Base-by-base conservation (phyloP, 1,139 yeast genomes). In the Kodamaea alishanica region DNA sequence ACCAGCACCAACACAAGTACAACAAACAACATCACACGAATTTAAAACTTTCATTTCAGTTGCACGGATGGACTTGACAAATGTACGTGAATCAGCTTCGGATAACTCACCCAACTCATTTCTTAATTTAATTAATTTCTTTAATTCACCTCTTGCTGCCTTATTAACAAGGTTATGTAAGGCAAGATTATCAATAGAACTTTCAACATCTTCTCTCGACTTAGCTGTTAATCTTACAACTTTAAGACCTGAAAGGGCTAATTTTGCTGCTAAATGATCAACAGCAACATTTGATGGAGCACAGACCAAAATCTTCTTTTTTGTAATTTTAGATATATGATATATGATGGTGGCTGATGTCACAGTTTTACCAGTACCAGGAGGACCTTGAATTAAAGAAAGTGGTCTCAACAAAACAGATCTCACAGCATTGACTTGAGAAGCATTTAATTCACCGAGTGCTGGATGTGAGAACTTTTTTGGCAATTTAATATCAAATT, bases 211-310 rank as follows among this genome's bases (percentile, higher is more conserved):
- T 60, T 89, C 96, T 45, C 95, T 72, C 32, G 84, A 73, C 51
- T 74, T 81, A 2, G 97, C 95, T 8, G 82, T 74, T 33, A 89
- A 53, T 51, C 97, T 72, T 10, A 86, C 85, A 28, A 88, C 95
- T 15, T 78, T 78, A 39, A 90, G 61, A 0, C 95, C 95, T 27
- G 87, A 61, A 8, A 61, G 56, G 40, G 78, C 75, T 42, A 89
- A 67, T 52, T 89, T 84, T 6, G 74, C 75, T 2, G 96, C 89
- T 42, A 90, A 70, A 64, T 90, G 96, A 60, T 90, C 97, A 31
- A 87, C 96, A 0, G 97, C 97, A 39, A 90, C 92, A 61, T 90
- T 90, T 15, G 96, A 88, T 10, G 97, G 96, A 2, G 97, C 97
- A 70, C 96, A 88, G 2, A 89, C 97, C 35, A 90, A 69, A 6